Base-by-base conservation (phyloP, 768 basidiomycete genomes). In the Cystoderma amianthinum region DNA sequence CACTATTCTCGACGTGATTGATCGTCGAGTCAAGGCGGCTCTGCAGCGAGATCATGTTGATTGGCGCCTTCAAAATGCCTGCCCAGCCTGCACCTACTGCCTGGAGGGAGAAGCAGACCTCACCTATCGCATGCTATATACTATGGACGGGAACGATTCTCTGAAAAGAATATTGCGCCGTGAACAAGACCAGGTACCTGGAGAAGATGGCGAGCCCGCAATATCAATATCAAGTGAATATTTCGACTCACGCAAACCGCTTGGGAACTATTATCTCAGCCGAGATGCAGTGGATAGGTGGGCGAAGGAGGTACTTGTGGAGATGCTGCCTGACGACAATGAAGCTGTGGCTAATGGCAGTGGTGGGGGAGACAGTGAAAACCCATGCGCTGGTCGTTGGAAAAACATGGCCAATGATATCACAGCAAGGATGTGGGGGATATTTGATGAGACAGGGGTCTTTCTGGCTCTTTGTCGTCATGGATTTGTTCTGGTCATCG, bases 91-190 rank as follows among this genome's bases (percentile, higher is more conserved):
- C 42, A 52, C 49, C 0, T 59, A 61, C 42, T 48, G 52, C 24
- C 44, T 58, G 1, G 32, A 54, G 16, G 49, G 43, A 3, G 58
- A 63, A 42, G 43, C 37, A 2, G 15, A 42, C 2, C 49, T 63
- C 1, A 5, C 36, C 1, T 54, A 51, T 32, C 16, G 36, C 61
- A 57, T 24, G n/a, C n/a, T n/a, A n/a, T n/a, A n/a, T n/a, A n/a
- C n/a, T n/a, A n/a, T n/a, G n/a, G n/a, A n/a, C n/a, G 58, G 60
- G 0, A 61, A 62, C 40, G 47, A 62, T 36, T 62, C 59, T 0
- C 43, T 57, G 15, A 59, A 59, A 36, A 42, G 52, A 7, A 22
- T 56, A 21, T 32, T 41, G 2, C 36, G 38, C 0, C 19, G 44
- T 28, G 35, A 36, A 5, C 7, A 18, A n/a, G n/a, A n/a, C n/a